These are phyloP conservation scores for Beta lomatogona DNA, from an alignment of 179 eudicot species.

Conservation along the genomic window DNA sequence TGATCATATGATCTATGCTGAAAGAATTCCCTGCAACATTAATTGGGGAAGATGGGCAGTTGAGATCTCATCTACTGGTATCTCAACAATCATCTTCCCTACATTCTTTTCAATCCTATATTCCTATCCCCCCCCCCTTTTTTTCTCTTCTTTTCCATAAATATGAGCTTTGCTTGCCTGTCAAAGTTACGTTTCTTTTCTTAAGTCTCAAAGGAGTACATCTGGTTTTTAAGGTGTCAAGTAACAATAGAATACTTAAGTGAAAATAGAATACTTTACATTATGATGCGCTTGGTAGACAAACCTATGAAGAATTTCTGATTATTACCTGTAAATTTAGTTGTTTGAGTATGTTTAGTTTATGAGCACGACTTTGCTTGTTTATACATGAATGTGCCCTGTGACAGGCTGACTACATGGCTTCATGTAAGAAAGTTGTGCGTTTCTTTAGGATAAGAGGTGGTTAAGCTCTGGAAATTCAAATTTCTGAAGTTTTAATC, in stretches of 20 bases:
- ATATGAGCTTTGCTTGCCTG: not conserved
- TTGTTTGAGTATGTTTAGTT: not conserved
- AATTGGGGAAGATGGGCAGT: slow-evolving; percentile 25
- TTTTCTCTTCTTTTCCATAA: not conserved
- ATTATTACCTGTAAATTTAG: not conserved
- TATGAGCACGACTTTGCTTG: not conserved
- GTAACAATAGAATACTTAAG: too few relatives aligned
- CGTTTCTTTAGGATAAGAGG: not conserved
- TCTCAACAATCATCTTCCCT: slow-evolving; percentile 37
- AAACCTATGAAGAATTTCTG: not conserved
- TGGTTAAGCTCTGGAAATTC: not conserved
- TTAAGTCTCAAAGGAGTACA: not conserved
- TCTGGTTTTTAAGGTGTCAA: not conserved
- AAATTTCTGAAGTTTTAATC: not conserved
- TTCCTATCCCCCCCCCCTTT: not conserved
- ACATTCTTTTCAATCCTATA: not conserved
- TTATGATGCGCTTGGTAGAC: not conserved
- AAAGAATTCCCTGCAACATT: slow-evolving; percentile 32
- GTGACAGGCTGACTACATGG: not conserved
- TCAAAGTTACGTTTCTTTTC: not conserved
- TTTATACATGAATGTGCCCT: too few relatives aligned
- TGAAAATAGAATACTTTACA: not conserved
- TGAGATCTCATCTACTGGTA: slow-evolving; percentile 22
- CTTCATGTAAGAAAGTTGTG: not conserved
- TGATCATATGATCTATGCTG: slow-evolving; percentile 6